A percentile compares a stretch with the other conserved stretches of the same genome.
Evolutionary conservation across 192 early-diverging fungal species (phyloP).

Genomic region (Cetraspora pellucida): DNA sequence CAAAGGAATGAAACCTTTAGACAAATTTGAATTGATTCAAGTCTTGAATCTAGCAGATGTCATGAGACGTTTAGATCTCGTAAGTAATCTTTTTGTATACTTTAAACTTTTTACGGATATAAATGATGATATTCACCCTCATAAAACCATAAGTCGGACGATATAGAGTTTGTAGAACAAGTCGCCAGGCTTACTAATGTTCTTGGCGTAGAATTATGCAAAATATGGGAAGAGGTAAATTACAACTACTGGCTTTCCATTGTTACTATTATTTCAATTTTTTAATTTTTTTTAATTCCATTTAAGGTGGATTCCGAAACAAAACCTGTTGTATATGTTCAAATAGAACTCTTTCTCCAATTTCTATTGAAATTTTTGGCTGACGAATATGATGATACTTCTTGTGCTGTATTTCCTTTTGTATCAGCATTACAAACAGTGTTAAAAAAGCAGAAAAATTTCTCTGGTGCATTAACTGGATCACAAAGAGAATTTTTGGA

Average conservation of each 20-base stretch:
- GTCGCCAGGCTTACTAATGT: conserved; percentile 73
- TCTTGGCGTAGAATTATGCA: conserved; percentile 73
- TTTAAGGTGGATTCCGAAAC: conserved; percentile 40
- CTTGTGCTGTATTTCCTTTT: conserved; percentile 75
- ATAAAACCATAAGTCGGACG: conserved; percentile 29
- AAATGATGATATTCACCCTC: background rate
- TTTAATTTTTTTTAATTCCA: background rate
- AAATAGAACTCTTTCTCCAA: conserved; percentile 77
- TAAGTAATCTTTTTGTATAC: conserved; percentile 33
- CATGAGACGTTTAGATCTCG: conserved; percentile 48
- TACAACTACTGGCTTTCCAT: no score
- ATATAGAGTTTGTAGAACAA: conserved; percentile 69
- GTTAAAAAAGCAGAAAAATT: conserved; percentile 62
- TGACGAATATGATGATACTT: conserved; percentile 83
- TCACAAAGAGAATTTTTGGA: conserved; percentile 53
- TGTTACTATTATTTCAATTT: no score
- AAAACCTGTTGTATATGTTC: conserved; percentile 56
- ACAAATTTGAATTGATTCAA: conserved; percentile 88
- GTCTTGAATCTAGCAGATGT: conserved; percentile 62
- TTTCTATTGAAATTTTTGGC: conserved; percentile 78
- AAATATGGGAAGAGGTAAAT: conserved; percentile 56
- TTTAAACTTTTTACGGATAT: background rate
- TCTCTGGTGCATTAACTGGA: conserved; percentile 43
- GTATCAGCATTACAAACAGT: conserved; percentile 69
- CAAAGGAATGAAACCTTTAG: conserved; percentile 91